Percentiles rank a stretch among this genome's conserved stretches.
phyloP scores from a whole-genome alignment of 1,284 basidiomycete species.

The Cutaneotrichosporon sp. region DNA sequence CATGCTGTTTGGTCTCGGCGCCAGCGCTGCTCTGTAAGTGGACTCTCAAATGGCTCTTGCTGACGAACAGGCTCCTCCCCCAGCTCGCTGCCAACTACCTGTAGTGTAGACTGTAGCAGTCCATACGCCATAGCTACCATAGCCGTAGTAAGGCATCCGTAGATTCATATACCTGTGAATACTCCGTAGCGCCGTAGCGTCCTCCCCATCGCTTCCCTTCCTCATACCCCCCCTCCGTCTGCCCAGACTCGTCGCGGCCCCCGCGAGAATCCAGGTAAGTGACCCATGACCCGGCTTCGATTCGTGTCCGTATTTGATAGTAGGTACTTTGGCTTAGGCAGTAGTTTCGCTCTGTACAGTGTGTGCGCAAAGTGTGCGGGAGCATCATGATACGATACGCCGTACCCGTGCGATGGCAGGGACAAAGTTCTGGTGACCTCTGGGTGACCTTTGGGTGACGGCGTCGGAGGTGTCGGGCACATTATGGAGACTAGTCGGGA shows the following conservation, averaged over 20 bases:
- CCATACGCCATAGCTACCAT: neutral
- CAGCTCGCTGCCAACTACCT: slow-evolving; percentile 9
- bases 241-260: no score
- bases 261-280: no score
- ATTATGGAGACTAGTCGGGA: no score
- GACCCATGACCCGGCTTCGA: no score
- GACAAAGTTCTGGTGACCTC: no score
- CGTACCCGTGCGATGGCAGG: no score
- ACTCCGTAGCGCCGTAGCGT: neutral
- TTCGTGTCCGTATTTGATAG: neutral
- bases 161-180: slow-evolving; percentile 2
- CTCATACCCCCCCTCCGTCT: neutral
- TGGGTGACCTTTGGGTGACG: no score
- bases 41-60: slow-evolving; percentile 26
- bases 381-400: no score
- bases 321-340: neutral
- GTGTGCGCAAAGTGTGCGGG: no score
- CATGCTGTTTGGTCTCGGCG: slow-evolving; percentile 43
- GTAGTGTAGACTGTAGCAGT: slow-evolving; percentile 4
- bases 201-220: neutral
- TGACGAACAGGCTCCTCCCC: slow-evolving; percentile 2
- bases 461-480: no score
- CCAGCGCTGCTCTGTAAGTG: slow-evolving; percentile 40
- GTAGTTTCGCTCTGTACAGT: no score
- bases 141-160: neutral